Percentiles rank a stretch among this genome's conserved stretches.
phyloP scores from a whole-genome alignment of 441 rosid genomes.

The Brassica balearica region DNA sequence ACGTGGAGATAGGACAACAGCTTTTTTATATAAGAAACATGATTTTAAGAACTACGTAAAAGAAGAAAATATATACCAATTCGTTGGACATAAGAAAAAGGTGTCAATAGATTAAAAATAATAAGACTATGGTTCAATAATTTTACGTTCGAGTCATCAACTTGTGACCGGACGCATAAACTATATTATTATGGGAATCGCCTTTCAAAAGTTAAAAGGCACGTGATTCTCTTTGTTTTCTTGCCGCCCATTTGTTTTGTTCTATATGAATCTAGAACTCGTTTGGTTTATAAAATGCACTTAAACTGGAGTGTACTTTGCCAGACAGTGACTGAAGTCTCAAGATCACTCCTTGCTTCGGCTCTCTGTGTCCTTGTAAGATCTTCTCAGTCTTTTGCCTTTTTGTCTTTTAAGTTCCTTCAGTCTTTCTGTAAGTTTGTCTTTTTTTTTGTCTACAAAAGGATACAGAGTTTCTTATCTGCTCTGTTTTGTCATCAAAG shows the following conservation, averaged over 20 bases:
- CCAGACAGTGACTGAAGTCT: neutral
- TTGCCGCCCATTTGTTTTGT: constrained; percentile 9
- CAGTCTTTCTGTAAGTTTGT: neutral
- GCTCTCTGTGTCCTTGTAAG: constrained; percentile 13
- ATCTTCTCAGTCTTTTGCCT: neutral
- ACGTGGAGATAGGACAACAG: neutral
- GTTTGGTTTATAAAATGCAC: neutral
- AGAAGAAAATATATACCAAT: neutral
- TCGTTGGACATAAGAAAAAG: constrained; percentile 7
- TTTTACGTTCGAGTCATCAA: neutral
- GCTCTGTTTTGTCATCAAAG: neutral
- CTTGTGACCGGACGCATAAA: neutral
- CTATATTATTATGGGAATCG: neutral
- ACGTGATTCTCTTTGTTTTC: constrained; percentile 12
- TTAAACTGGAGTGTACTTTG: neutral
- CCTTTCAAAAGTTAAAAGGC: neutral
- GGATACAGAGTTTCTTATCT: neutral
- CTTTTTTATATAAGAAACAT: neutral
- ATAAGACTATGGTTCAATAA: neutral
- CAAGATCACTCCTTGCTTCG: constrained; percentile 1
- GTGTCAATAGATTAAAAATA: neutral
- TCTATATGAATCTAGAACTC: neutral
- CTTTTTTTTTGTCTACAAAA: neutral
- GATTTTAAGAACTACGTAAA: neutral
- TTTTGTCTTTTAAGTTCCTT: neutral